Base-by-base conservation (phyloP, 352 stramenopile genomes). In the Globisporangium barbulae region DNA sequence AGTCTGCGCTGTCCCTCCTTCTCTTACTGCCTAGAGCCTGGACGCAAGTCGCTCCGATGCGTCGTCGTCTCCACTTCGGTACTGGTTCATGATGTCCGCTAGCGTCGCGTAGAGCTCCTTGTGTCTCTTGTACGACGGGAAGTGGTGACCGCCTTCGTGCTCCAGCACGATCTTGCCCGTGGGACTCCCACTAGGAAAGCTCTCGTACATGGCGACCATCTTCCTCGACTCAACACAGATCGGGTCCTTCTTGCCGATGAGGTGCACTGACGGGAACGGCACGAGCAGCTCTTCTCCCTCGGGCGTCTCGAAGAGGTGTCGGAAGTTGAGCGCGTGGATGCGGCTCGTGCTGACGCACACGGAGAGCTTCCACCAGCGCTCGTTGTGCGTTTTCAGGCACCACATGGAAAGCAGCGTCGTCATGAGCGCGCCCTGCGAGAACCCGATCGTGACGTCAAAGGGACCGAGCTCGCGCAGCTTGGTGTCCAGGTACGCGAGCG, bases 341-440 rank as follows among this genome's bases (percentile, higher is more conserved):
- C 63, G 67, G 30, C 78, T 63, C 22, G 71, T 72, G 42, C 69
- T 75, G 25, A 83, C 68, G 47, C 65, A 80, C 28, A 88, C 57
- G 15, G 69, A 53, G 37, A 85, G 68, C 52, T 85, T 85, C 79
- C 79, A 88, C 63, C 68, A 75, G 22, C 65, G 55, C 21, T 71
- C 75, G 35, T 70, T 73, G 45, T 68, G 55, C 47, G 28, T 41
- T 6, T 71, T 66, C n/a, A 80, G 62, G 45, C 85, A 85, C 58
- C 66, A 78, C 76, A 85, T 88, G 45, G 75, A 76, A 17, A 90
- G 55, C 22, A 85, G 66, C 22, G 78, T 88, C 2, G 88, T 57
- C 73, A 93, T 79, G 22, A 83, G 74, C 12, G 81, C 78, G 48
- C 85, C 85, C 49, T 94, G 85, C 4, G 80, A 92, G 49, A 94